phyloP scores from a whole-genome alignment of 108 stramenopile species.

The Skeletonema menzelii region DNA sequence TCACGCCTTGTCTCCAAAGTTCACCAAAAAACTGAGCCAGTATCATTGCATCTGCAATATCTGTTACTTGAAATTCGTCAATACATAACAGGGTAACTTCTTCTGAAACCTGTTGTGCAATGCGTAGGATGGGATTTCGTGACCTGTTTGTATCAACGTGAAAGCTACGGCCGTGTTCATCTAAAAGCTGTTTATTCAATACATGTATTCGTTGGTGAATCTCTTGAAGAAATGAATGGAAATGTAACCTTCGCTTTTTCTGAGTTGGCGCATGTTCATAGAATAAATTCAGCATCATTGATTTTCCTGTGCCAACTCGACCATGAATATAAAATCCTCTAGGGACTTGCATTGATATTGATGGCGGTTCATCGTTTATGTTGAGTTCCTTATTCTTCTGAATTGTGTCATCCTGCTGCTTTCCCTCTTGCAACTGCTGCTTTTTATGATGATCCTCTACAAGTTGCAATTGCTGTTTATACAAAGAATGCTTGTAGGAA shows the following conservation, averaged over 20 bases:
- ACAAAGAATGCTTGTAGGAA: slow-evolving; percentile 39
- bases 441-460: neutral
- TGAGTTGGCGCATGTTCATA: slow-evolving; percentile 42
- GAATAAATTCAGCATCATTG: slow-evolving; percentile 95
- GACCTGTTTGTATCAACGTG: slow-evolving; percentile 54
- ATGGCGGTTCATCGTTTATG: slow-evolving; percentile 3
- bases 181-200: slow-evolving; percentile 69
- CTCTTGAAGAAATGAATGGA: slow-evolving; percentile 93
- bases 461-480: slow-evolving; percentile 12
- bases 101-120: slow-evolving; percentile 58
- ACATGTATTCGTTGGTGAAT: slow-evolving; percentile 84
- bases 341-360: slow-evolving; percentile 46
- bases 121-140: slow-evolving; percentile 70
- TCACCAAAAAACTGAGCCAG: slow-evolving; percentile 75
- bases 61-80: slow-evolving; percentile 99
- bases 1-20: slow-evolving; percentile 69
- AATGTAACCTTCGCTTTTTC: slow-evolving; percentile 86
- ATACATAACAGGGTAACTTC: slow-evolving; percentile 90
- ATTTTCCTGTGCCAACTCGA: slow-evolving; percentile 96
- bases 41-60: slow-evolving; percentile 96
- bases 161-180: slow-evolving; percentile 61
- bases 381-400: neutral
- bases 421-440: slow-evolving; percentile 5
- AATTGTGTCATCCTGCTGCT: neutral
- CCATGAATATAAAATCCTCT: slow-evolving; percentile 91